Conservation (phyloP, 1,284 basidiomycete genomes). For the Ceratobasidium sp. region DNA sequence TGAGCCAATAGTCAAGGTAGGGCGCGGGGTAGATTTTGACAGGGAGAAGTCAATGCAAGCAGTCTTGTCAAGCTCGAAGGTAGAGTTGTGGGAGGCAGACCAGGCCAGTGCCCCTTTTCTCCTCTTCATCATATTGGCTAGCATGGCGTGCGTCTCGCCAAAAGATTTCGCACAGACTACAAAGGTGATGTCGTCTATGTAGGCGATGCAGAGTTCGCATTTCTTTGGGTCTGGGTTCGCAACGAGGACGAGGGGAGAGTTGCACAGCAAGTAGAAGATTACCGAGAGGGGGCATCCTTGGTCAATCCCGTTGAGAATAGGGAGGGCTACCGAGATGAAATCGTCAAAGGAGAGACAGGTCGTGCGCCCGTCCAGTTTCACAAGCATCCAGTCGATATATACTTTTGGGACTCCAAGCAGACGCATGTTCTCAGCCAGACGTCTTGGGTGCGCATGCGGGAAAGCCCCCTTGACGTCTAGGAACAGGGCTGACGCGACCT, state of each 20-base stretch:
- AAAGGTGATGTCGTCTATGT: neutral
- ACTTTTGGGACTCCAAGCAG: slow-evolving; percentile 51
- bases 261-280: slow-evolving; percentile 2
- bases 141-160: neutral
- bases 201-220: neutral
- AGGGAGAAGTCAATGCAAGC: neutral
- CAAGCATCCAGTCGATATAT: slow-evolving; percentile 47
- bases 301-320: slow-evolving; percentile 52
- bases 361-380: neutral
- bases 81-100: neutral
- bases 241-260: neutral
- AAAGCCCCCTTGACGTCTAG: slow-evolving; percentile 51
- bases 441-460: slow-evolving; percentile 51
- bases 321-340: slow-evolving; percentile 44
- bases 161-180: neutral
- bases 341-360: neutral
- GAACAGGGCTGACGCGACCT: slow-evolving; percentile 41
- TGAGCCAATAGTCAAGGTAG: neutral
- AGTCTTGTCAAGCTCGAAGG: neutral
- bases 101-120: neutral
- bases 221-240: neutral
- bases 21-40: neutral
- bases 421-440: slow-evolving; percentile 54
- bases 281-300: slow-evolving; percentile 56
- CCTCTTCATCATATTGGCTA: neutral